Evolutionary conservation across 2,329 filamentous ascomycete genomes (phyloP).

Genomic region (Lizonia empirigonia): DNA sequence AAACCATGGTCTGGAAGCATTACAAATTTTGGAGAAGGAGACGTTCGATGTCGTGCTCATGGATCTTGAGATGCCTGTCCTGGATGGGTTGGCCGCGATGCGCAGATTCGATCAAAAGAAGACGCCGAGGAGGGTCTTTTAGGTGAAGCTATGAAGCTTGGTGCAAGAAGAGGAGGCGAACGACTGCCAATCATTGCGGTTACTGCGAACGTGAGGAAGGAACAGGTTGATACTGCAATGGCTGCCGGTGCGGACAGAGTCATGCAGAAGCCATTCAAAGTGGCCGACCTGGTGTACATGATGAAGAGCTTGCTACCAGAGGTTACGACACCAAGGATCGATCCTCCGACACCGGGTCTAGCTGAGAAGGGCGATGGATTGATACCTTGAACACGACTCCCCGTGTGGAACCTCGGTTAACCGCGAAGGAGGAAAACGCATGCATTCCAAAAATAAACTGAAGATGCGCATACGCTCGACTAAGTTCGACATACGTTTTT

Average conservation of each 20-base stretch:
- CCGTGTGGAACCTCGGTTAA: not conserved
- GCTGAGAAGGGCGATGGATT: slow-evolving; percentile 17
- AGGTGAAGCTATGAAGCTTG: slow-evolving; percentile 25
- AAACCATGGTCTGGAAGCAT: slow-evolving; percentile 47
- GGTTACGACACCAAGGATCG: slow-evolving; percentile 21
- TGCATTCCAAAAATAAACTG: not conserved
- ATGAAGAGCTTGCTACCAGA: slow-evolving; percentile 42
- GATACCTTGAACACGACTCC: slow-evolving; percentile 18
- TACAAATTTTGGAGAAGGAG: slow-evolving; percentile 37
- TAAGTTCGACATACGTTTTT: too few relatives aligned
- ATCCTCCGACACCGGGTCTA: slow-evolving; percentile 25
- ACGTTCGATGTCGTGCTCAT: slow-evolving; percentile 47
- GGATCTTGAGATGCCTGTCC: slow-evolving; percentile 64
- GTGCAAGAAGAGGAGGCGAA: slow-evolving; percentile 23
- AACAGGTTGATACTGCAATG: slow-evolving; percentile 45
- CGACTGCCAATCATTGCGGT: slow-evolving; percentile 46
- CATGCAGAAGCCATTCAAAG: slow-evolving; percentile 48
- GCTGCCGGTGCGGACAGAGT: slow-evolving; percentile 44
- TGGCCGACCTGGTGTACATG: slow-evolving; percentile 41
- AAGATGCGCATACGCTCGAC: not conserved
- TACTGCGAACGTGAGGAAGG: slow-evolving; percentile 46
- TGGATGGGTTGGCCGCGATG: slow-evolving; percentile 53
- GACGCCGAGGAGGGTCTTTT: slow-evolving; percentile 33
- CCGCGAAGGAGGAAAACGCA: too few relatives aligned
- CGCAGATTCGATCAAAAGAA: slow-evolving; percentile 56